These are phyloP conservation scores for Fusarium praegraminearum DNA, from an alignment of 2,329 filamentous ascomycete species.

Conservation along the genomic window DNA sequence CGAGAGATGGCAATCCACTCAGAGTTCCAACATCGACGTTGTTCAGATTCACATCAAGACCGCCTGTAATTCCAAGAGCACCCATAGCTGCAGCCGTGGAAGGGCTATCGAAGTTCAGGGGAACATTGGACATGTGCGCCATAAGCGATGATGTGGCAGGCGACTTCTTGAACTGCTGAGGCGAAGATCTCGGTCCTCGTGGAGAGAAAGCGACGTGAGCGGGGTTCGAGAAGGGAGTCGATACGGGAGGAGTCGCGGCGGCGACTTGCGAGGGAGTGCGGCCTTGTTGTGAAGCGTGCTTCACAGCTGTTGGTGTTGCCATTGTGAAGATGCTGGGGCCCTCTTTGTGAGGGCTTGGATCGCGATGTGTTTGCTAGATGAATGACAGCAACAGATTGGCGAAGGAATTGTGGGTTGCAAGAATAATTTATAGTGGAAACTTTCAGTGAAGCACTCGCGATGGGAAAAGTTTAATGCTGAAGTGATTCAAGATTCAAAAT, in stretches of 20 bases:
- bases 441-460: background rate
- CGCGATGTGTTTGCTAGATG: background rate
- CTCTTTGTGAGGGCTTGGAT: conserved; percentile 27
- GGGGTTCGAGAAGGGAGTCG: conserved; percentile 72
- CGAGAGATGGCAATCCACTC: conserved; percentile 56
- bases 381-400: background rate
- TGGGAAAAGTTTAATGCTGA: background rate
- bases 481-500: conserved; percentile 4
- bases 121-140: conserved; percentile 58
- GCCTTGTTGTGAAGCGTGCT: conserved; percentile 60
- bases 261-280: conserved; percentile 64
- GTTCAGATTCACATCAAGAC: conserved; percentile 66
- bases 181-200: conserved; percentile 68
- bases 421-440: background rate
- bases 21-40: conserved; percentile 63
- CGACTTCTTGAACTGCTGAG: conserved; percentile 73
- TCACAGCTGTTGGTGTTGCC: conserved; percentile 65
- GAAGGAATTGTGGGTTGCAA: too few relatives aligned
- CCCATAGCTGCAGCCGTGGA: conserved; percentile 72
- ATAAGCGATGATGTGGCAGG: conserved; percentile 66
- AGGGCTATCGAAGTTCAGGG: conserved; percentile 73
- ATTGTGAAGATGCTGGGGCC: conserved; percentile 49
- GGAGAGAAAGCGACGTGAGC: conserved; percentile 71
- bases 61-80: conserved; percentile 62
- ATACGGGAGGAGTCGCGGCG: conserved; percentile 73